These are phyloP conservation scores for Lepidopterella palustris DNA, from an alignment of 495 filamentous ascomycete species.

Conservation along the genomic window DNA sequence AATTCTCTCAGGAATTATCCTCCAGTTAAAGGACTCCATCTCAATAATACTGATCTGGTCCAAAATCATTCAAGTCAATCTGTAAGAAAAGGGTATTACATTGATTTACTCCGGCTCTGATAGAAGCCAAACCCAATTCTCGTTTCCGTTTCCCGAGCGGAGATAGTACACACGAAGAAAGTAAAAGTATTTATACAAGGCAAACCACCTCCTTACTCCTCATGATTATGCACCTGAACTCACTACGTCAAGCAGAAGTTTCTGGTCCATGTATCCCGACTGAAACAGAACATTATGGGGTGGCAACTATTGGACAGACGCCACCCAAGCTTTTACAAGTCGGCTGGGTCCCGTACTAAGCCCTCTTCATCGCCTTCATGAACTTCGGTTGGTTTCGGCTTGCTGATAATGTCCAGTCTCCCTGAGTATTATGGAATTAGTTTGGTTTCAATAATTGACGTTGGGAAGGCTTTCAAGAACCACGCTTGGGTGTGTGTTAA, in stretches of 20 bases:
- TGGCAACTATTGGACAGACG: not conserved
- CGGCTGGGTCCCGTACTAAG: conserved; percentile 18
- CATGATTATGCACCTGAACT: not conserved
- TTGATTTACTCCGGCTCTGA: not conserved
- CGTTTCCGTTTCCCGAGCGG: conserved; percentile 8
- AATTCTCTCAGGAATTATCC: too few relatives aligned
- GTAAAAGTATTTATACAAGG: conserved; percentile 8
- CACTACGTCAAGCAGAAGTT: not conserved
- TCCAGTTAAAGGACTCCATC: too few relatives aligned
- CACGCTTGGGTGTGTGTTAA: too few relatives aligned
- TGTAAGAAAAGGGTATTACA: not conserved
- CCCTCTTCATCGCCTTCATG: conserved; percentile 22
- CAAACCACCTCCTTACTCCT: not conserved
- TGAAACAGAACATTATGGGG: too few relatives aligned
- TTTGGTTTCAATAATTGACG: not conserved
- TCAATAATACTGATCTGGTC: too few relatives aligned
- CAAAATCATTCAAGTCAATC: too few relatives aligned
- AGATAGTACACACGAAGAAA: conserved; percentile 17
- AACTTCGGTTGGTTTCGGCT: conserved; percentile 31
- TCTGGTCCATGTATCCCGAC: not conserved
- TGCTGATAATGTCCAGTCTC: conserved; percentile 55
- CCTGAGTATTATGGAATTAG: conserved; percentile 33
- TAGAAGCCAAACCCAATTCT: not conserved
- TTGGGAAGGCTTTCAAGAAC: too few relatives aligned
- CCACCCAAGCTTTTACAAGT: not conserved